These are phyloP conservation scores for Colletotrichum sp. DNA, from an alignment of 2,329 filamentous ascomycete genomes.

Conservation along the genomic window DNA sequence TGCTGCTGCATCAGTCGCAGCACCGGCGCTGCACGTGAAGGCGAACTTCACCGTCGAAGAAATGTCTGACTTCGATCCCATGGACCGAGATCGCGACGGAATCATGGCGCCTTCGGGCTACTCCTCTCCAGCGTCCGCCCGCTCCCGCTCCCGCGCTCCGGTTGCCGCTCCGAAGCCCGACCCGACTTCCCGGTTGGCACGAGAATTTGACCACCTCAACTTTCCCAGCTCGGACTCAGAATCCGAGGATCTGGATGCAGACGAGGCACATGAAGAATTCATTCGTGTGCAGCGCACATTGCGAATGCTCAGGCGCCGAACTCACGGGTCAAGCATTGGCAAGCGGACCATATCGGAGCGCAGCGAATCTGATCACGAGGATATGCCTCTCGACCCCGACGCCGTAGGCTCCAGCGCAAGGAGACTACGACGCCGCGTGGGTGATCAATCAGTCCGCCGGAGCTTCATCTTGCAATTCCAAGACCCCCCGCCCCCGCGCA, in stretches of 20 bases:
- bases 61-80: slow-evolving; percentile 46
- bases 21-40: not conserved
- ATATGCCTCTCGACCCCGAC: slow-evolving; percentile 36
- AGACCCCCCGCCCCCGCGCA: slow-evolving; percentile 54
- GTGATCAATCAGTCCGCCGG: slow-evolving; percentile 39
- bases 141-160: slow-evolving; percentile 38
- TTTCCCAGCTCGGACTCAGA: slow-evolving; percentile 42
- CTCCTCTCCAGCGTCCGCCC: slow-evolving; percentile 47
- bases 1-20: not conserved
- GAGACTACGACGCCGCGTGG: slow-evolving; percentile 50
- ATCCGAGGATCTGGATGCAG: slow-evolving; percentile 39
- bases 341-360: slow-evolving; percentile 61
- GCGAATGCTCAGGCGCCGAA: slow-evolving; percentile 50
- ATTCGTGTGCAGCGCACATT: slow-evolving; percentile 46
- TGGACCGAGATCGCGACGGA: slow-evolving; percentile 47
- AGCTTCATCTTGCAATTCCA: slow-evolving; percentile 50
- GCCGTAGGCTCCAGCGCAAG: slow-evolving; percentile 52
- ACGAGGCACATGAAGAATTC: slow-evolving; percentile 38
- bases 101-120: slow-evolving; percentile 51
- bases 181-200: slow-evolving; percentile 48
- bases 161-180: slow-evolving; percentile 28
- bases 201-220: slow-evolving; percentile 49
- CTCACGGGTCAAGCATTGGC: slow-evolving; percentile 58
- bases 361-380: slow-evolving; percentile 53
- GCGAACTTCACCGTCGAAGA: slow-evolving; percentile 48